phyloP scores from a whole-genome alignment of 2,329 filamentous ascomycete species.

The Beauveria medogensis region DNA sequence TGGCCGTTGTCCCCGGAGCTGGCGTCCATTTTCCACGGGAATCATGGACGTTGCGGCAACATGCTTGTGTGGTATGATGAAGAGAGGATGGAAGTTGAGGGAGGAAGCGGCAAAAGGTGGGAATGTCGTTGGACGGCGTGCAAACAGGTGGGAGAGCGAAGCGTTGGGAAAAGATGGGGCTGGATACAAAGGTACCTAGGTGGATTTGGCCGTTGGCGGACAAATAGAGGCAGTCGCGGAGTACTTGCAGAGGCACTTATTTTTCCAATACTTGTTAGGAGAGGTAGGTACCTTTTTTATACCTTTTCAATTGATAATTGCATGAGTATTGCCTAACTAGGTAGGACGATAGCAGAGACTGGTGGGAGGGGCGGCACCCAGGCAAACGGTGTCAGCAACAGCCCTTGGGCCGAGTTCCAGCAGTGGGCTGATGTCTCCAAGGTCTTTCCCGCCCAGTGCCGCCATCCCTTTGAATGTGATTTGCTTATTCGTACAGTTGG shows the following conservation, averaged over 20 bases:
- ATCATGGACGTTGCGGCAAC: not conserved
- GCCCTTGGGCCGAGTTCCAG: not conserved
- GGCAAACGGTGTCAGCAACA: not conserved
- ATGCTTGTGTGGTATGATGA: not conserved
- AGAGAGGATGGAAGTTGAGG: not conserved
- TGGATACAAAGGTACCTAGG: not conserved
- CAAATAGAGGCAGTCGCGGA: no score
- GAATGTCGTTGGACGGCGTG: not conserved
- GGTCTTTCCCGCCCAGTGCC: no score
- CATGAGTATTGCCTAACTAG: no score
- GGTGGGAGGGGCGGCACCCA: no score
- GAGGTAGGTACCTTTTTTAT: no score
- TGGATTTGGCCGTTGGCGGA: no score
- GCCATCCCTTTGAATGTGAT: no score
- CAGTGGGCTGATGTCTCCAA: not conserved
- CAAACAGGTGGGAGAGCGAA: not conserved
- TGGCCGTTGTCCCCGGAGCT: conserved; percentile 12
- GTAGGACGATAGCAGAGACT: no score
- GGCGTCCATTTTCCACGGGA: conserved; percentile 9
- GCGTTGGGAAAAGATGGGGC: not conserved
- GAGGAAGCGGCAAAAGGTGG: not conserved
- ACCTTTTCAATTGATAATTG: no score
- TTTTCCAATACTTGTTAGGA: no score
- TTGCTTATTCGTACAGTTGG: no score
- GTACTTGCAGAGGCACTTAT: no score